Evolutionary conservation across 768 basidiomycete species (phyloP).

Genomic region (Podaxis rugospora): DNA sequence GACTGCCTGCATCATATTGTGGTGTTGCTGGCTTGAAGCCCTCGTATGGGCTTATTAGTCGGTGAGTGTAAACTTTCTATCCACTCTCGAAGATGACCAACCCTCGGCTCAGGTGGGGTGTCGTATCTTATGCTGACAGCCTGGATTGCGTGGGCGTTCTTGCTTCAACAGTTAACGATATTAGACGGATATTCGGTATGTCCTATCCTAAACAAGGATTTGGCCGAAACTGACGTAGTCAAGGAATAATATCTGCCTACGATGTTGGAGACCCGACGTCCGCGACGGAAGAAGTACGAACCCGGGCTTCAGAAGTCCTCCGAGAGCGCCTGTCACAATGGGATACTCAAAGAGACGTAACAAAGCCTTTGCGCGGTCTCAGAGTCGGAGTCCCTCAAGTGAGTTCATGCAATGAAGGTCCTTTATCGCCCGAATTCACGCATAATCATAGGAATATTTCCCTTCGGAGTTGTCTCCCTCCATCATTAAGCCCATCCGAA

Average conservation of each 20-base stretch:
- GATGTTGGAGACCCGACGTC: conserved; percentile 78
- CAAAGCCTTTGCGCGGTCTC: conserved; percentile 40
- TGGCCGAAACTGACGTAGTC: background rate
- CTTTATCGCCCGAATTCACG: background rate
- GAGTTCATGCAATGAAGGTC: background rate
- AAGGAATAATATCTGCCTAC: conserved; percentile 46
- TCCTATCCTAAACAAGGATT: background rate
- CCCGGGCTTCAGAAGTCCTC: conserved; percentile 16
- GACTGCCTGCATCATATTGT: conserved; percentile 92
- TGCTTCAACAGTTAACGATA: conserved; percentile 44
- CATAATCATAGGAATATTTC: conserved; percentile 63
- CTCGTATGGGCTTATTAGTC: conserved; percentile 86
- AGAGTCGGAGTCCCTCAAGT: conserved; percentile 77
- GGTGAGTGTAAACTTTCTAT: conserved; percentile 39
- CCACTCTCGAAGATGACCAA: background rate
- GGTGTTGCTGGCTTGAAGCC: conserved; percentile 92
- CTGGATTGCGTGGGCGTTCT: conserved; percentile 92
- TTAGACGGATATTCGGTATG: conserved; percentile 63
- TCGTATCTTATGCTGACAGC: conserved; percentile 92
- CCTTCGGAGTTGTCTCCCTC: conserved; percentile 55
- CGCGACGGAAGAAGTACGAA: conserved; percentile 35
- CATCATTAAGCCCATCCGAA: conserved; percentile 42
- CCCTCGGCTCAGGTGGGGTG: conserved; percentile 63
- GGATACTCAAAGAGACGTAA: background rate
- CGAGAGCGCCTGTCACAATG: conserved; percentile 12